phyloP scores from a whole-genome alignment of 2,329 filamentous ascomycete genomes.

The Sclerotinia borealis region DNA sequence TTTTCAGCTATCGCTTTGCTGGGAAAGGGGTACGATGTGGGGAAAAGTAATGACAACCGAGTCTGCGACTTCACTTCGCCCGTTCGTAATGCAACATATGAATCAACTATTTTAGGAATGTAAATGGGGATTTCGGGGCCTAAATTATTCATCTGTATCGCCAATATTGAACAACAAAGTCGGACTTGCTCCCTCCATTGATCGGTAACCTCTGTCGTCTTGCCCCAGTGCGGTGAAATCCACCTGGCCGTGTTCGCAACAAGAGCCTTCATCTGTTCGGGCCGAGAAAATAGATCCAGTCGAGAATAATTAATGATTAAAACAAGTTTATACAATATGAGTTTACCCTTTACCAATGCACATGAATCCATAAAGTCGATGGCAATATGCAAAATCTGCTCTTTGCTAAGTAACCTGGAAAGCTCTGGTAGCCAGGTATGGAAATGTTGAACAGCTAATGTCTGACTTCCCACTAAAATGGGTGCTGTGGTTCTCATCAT shows the following conservation, averaged over 20 bases:
- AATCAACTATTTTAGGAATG: slow-evolving; percentile 84
- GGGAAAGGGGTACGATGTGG: slow-evolving; percentile 83
- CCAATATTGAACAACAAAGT: slow-evolving; percentile 85
- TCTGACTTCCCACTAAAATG: slow-evolving; percentile 87
- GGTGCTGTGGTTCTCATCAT: slow-evolving; percentile 86
- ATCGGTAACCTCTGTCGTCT: slow-evolving; percentile 63
- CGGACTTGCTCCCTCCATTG: slow-evolving; percentile 92
- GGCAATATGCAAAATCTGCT: slow-evolving; percentile 85
- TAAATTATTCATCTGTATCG: slow-evolving; percentile 74
- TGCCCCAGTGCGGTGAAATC: slow-evolving; percentile 92
- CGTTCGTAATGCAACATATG: slow-evolving; percentile 70
- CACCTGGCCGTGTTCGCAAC: slow-evolving; percentile 79
- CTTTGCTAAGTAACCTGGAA: slow-evolving; percentile 63
- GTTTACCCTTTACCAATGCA: slow-evolving; percentile 77
- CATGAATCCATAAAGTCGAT: slow-evolving; percentile 94
- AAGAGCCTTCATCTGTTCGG: slow-evolving; percentile 67
- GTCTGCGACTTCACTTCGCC: slow-evolving; percentile 48
- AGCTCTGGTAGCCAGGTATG: slow-evolving; percentile 97
- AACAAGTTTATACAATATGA: slow-evolving; percentile 86
- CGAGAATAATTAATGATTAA: slow-evolving; percentile 88
- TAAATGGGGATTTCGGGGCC: slow-evolving; percentile 81
- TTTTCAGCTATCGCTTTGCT: slow-evolving; percentile 57
- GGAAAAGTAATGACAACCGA: slow-evolving; percentile 81
- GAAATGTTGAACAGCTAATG: slow-evolving; percentile 90
- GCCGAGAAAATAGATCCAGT: slow-evolving; percentile 72